A percentile compares a stretch with the other conserved stretches of the same genome.
These are phyloP conservation scores for Wickerhamiella sergipiensis DNA, from an alignment of 805 yeast species.

Conservation along the genomic window DNA sequence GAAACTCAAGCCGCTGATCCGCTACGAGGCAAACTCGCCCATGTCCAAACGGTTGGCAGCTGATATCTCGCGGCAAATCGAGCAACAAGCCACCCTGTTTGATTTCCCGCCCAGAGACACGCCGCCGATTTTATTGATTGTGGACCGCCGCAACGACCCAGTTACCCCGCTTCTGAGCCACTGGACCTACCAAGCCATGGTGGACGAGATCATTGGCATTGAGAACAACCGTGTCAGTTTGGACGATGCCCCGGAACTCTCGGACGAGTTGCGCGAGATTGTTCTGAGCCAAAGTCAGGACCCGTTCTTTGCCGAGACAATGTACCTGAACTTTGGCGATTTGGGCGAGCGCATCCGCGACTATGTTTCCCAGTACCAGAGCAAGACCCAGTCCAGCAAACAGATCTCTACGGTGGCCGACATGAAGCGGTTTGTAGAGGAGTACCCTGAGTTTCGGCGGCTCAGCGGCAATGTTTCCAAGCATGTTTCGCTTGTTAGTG, in stretches of 20 bases:
- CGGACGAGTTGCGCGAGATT: slow-evolving; percentile 49
- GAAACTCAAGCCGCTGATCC: slow-evolving; percentile 59
- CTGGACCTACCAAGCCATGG: slow-evolving; percentile 98
- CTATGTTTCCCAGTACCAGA: slow-evolving; percentile 70
- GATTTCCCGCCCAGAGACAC: slow-evolving; percentile 52
- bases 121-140: slow-evolving; percentile 57
- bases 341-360: slow-evolving; percentile 76
- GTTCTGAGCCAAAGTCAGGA: slow-evolving; percentile 60
- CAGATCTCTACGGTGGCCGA: slow-evolving; percentile 71
- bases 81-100: slow-evolving; percentile 37
- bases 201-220: slow-evolving; percentile 81
- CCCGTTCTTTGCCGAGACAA: slow-evolving; percentile 59
- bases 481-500: slow-evolving; percentile 82
- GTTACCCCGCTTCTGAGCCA: slow-evolving; percentile 84
- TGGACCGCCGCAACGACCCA: slow-evolving; percentile 85
- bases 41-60: slow-evolving; percentile 56
- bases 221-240: slow-evolving; percentile 67
- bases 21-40: slow-evolving; percentile 59
- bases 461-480: slow-evolving; percentile 79
- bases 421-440: slow-evolving; percentile 80
- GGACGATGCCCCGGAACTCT: slow-evolving; percentile 38
- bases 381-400: slow-evolving; percentile 60
- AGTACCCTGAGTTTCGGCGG: slow-evolving; percentile 86
- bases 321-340: slow-evolving; percentile 90
- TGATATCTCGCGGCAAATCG: slow-evolving; percentile 33